Base-by-base conservation (phyloP, 768 basidiomycete genomes). In the Agaricus sinodeliciosus region DNA sequence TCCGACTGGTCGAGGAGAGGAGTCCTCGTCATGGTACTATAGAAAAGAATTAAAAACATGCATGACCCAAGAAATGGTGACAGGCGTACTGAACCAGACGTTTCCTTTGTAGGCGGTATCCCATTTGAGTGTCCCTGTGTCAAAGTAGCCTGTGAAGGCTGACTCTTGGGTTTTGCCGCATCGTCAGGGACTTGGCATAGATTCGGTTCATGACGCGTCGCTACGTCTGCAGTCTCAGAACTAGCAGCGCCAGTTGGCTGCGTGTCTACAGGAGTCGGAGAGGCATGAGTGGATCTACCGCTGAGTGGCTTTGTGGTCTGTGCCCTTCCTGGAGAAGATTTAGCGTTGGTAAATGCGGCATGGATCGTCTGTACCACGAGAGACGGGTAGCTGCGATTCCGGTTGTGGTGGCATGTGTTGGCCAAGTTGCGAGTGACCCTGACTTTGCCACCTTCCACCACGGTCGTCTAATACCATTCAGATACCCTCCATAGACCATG, bases 401-500 rank as follows among this genome's bases (percentile, higher is more conserved):
- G 7, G 31, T 31, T 31, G 31, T 31, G 31, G 31, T 31, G 31
- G 31, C 31, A 31, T 31, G 31, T 31, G 31, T 11, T 31, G 31
- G 31, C 31, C 31, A 31, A 31, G 31, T 5, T 31, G 31, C 31
- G 31, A 31, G 31, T 31, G 31, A 31, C 31, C 31, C 45, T 48
- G 39, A 54, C 47, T 53, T n/a, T 53, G 51, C 37, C 27, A 45
- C 46, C 31, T 31, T 31, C 31, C 31, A 31, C 31, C 31, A 31
- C 31, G 6, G 31, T 31, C 31, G 31, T 31, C 43, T 36, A 34
- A 27, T 37, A 7, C 22, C 31, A 15, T 28, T 41, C 31, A 31
- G 15, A 46, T 54, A 54, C 52, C 31, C 45, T 59, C 49, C 56
- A 53, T 50, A 58, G 53, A 59, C 60, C 62, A 90, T 90, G 88